A percentile compares a stretch with the other conserved stretches of the same genome.
Conservation (phyloP, 139 green algal genomes). For the Trebouxia sp. region DNA sequence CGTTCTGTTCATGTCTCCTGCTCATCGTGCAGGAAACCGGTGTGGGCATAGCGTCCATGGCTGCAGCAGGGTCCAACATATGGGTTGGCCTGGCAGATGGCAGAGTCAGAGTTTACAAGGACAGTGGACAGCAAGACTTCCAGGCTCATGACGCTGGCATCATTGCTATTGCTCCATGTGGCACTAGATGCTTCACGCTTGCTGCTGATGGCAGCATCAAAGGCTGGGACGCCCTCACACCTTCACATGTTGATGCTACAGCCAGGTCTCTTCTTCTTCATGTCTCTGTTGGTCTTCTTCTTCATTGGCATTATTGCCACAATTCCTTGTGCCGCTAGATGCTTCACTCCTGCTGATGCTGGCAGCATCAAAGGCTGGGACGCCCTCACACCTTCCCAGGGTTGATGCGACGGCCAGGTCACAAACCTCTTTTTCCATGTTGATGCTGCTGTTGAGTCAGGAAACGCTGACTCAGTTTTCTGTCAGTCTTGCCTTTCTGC, state of each 20-base stretch:
- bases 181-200: constrained; percentile 60
- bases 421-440: no score
- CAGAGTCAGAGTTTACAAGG: constrained; percentile 30
- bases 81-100: constrained; percentile 70
- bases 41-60: constrained; percentile 42
- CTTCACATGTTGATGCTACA: constrained; percentile 16
- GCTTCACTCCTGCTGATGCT: constrained; percentile 63
- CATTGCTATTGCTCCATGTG: constrained; percentile 49
- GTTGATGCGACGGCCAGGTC: no score
- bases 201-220: constrained; percentile 63
- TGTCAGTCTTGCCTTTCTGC: no score
- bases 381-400: constrained; percentile 25
- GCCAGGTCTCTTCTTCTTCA: no score
- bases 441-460: no score
- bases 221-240: constrained; percentile 53
- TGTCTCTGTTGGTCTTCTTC: no score
- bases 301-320: constrained; percentile 49
- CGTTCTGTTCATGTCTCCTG: no score
- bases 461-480: no score
- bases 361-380: constrained; percentile 69
- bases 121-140: constrained; percentile 49
- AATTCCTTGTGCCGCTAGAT: constrained; percentile 43
- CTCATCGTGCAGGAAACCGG: constrained; percentile 30
- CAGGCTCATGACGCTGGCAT: constrained; percentile 52
- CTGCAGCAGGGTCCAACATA: constrained; percentile 42